phyloP scores from a whole-genome alignment of 108 stramenopile species.

The Cyclotella kingstonii region DNA sequence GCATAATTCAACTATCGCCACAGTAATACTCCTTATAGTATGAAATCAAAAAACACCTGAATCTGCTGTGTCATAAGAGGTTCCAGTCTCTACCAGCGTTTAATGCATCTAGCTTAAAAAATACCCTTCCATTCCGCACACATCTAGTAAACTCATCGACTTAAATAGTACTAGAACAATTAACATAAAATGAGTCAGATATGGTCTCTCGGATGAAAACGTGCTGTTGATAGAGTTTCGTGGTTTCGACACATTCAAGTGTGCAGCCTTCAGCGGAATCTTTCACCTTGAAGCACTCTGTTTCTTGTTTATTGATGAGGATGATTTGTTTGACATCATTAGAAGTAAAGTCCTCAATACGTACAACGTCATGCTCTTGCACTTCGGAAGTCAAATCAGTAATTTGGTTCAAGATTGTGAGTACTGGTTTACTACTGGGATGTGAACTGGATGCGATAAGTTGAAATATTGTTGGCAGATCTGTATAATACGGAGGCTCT shows the following conservation, averaged over 20 bases:
- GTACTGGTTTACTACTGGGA: no score
- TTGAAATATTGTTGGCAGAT: not conserved
- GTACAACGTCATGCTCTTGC: no score
- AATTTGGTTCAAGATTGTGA: no score
- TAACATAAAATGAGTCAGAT: not conserved
- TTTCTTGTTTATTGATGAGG: conserved; percentile 4
- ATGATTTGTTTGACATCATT: conserved; percentile 4
- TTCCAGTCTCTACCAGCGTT: no score
- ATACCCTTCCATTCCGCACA: not conserved
- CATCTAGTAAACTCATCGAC: not conserved
- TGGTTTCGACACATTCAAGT: not conserved
- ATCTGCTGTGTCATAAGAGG: no score
- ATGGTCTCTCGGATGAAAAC: not conserved
- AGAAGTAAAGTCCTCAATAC: no score
- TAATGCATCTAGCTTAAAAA: not conserved
- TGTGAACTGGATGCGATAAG: no score
- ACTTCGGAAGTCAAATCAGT: not conserved
- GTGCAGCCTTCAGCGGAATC: not conserved
- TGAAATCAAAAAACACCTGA: no score
- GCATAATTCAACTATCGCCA: no score
- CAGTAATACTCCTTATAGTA: no score
- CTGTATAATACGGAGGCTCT: conserved; percentile 3
- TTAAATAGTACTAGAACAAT: not conserved
- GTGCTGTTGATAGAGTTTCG: not conserved
- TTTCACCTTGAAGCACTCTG: not conserved